phyloP scores from a whole-genome alignment of 805 yeast species.

The Saturnispora zaruensis region DNA sequence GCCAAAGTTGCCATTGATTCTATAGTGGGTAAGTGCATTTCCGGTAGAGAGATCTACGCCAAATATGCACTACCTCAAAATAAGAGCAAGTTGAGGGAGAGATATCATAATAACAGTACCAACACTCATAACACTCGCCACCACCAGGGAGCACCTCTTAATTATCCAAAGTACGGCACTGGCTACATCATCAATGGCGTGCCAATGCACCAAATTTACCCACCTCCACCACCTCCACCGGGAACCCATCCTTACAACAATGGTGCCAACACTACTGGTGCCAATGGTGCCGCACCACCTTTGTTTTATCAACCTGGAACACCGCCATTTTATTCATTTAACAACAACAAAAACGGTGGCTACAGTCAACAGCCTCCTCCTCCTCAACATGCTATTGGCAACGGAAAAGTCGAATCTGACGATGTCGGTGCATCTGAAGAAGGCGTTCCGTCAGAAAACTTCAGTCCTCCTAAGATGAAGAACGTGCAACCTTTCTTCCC shows the following conservation, averaged over 20 bases:
- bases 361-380: background rate
- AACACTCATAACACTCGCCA: slow-evolving; percentile 2
- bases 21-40: slow-evolving; percentile 24
- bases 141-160: slow-evolving; percentile 1
- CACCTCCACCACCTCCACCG: background rate
- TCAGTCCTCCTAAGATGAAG: background rate
- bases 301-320: background rate
- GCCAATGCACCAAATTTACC: slow-evolving; percentile 1
- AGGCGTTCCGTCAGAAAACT: background rate
- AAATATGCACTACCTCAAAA: slow-evolving; percentile 43
- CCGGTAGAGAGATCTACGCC: slow-evolving; percentile 37
- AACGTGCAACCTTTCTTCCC: slow-evolving; percentile 1
- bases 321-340: slow-evolving; percentile 3
- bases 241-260: background rate
- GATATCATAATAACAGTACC: background rate
- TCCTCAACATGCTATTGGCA: background rate
- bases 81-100: slow-evolving; percentile 10
- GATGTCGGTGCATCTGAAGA: background rate
- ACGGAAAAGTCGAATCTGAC: background rate
- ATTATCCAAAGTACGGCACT: slow-evolving; percentile 2
- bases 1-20: slow-evolving; percentile 56
- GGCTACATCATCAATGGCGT: slow-evolving; percentile 6
- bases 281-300: background rate
- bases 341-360: background rate
- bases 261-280: background rate